Base-by-base conservation (phyloP, 306 rosid genomes). In the Citrullus colocynthis region DNA sequence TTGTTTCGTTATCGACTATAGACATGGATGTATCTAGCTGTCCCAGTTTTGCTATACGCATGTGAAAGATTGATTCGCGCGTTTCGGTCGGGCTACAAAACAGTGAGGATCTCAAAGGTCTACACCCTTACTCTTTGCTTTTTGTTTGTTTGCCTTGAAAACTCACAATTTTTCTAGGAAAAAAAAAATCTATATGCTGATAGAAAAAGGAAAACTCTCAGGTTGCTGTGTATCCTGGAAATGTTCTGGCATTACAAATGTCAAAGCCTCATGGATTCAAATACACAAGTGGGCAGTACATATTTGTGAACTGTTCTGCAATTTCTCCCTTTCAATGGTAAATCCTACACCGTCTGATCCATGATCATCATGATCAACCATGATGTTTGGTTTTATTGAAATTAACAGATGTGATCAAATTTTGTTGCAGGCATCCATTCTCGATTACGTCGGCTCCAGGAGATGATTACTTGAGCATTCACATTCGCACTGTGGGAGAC, bases 161-260 rank as follows among this genome's bases (percentile, higher is more conserved):
- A 48, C 2, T 12, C 42, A 17, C 56, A 15, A 71, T 3, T 14
- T 71, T 48, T 72, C 13, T 6, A 15, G 5, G 6, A n/a, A 20
- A 66, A 66, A 66, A 3, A 32, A 8, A 7, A 6, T 64, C 42
- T 70, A 21, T 45, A 30, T 78, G 51, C 73, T 78, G 76, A 32
- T 34, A 78, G 41, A 28, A 77, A 12, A 76, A 44, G 3, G 20
- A 18, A 59, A 59, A 44, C 3, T 66, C 62, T 21, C 42, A 90
- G 98, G 97, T 95, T 75, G 96, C 98, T 37, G 91, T 92, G 75
- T 95, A 95, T 83, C 97, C 98, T 0, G 97, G 98, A 82, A 95
- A 95, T 80, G 97, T 95, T 1, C 84, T 95, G 84, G 90, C 98
- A 51, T 74, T 92, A 82, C 96, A 90, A 20, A 66, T 92, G 88